Evolutionary conservation across 805 yeast genomes (phyloP).

Genomic region (Zygosaccharomyces bisporus): DNA sequence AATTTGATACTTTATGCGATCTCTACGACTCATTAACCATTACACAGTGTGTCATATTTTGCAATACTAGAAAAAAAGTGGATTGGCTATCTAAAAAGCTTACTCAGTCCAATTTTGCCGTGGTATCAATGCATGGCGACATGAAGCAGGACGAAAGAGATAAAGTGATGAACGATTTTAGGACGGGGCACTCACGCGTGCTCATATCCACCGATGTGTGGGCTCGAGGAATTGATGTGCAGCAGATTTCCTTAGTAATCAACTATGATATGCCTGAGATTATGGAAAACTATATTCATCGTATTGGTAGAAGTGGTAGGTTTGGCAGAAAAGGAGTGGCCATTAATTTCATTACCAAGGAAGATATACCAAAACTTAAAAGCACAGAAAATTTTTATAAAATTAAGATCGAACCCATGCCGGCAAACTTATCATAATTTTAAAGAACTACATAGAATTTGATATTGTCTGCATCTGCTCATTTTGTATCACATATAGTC

Average conservation of each 20-base stretch:
- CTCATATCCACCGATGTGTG: slow-evolving; percentile 90
- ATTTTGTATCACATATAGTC: slow-evolving; percentile 28
- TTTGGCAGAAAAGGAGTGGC: slow-evolving; percentile 99
- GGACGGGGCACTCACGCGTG: slow-evolving; percentile 91
- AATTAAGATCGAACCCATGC: slow-evolving; percentile 91
- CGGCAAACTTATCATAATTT: slow-evolving; percentile 59
- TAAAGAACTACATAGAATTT: slow-evolving; percentile 26
- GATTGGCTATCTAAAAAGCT: slow-evolving; percentile 79
- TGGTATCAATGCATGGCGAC: slow-evolving; percentile 93
- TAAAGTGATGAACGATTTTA: slow-evolving; percentile 89
- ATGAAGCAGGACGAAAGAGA: slow-evolving; percentile 94
- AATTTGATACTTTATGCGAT: slow-evolving; percentile 91
- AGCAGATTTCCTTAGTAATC: slow-evolving; percentile 91
- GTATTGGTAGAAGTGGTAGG: slow-evolving; percentile 98
- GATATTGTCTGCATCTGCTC: slow-evolving; percentile 26
- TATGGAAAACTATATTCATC: slow-evolving; percentile 91
- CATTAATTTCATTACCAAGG: slow-evolving; percentile 83
- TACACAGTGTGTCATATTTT: slow-evolving; percentile 96
- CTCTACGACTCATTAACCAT: slow-evolving; percentile 91
- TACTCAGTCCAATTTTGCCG: slow-evolving; percentile 79
- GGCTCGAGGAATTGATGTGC: slow-evolving; percentile 98
- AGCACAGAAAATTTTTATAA: slow-evolving; percentile 88
- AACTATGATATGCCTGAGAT: slow-evolving; percentile 89
- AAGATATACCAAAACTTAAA: slow-evolving; percentile 68
- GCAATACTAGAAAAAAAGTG: slow-evolving; percentile 93